Conservation (phyloP, 768 basidiomycete genomes). For the Panus rudis region DNA sequence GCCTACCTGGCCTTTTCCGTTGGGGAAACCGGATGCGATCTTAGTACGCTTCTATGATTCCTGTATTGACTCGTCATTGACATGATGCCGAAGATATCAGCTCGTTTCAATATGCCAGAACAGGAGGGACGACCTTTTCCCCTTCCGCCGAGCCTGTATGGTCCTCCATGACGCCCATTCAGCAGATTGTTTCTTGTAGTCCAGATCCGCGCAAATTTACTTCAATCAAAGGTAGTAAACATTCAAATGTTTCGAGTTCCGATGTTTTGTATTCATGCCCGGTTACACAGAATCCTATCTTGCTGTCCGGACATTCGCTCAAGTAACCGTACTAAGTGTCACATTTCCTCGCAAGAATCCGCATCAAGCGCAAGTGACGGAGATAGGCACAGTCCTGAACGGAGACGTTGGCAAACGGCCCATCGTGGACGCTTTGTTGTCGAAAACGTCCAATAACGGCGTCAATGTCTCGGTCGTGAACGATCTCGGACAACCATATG, state of each 20-base stretch:
- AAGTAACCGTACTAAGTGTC: constrained; percentile 1
- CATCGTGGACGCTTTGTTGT: constrained; percentile 14
- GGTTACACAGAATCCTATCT: constrained; percentile 11
- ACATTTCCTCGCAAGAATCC: not conserved
- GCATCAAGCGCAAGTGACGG: not conserved
- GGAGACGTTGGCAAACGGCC: constrained; percentile 11
- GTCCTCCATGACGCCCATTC: constrained; percentile 61
- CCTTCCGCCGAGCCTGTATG: constrained; percentile 35
- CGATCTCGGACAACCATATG: constrained; percentile 45
- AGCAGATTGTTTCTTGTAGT: constrained; percentile 43
- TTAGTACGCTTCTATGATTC: constrained; percentile 43
- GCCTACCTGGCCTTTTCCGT: constrained; percentile 51
- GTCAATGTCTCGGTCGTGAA: constrained; percentile 41
- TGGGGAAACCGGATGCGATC: constrained; percentile 49
- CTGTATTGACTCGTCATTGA: not conserved
- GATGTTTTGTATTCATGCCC: no score
- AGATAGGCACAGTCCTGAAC: constrained; percentile 10
- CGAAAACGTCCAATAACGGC: constrained; percentile 14
- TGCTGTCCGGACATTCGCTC: constrained; percentile 16
- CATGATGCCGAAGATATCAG: constrained; percentile 42
- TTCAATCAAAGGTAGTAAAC: no score
- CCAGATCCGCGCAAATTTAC: no score
- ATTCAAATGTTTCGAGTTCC: no score
- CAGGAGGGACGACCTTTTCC: constrained; percentile 26
- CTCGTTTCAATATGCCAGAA: constrained; percentile 25